Conservation (phyloP, 108 stramenopile genomes). For the Conticribra weissflogii region DNA sequence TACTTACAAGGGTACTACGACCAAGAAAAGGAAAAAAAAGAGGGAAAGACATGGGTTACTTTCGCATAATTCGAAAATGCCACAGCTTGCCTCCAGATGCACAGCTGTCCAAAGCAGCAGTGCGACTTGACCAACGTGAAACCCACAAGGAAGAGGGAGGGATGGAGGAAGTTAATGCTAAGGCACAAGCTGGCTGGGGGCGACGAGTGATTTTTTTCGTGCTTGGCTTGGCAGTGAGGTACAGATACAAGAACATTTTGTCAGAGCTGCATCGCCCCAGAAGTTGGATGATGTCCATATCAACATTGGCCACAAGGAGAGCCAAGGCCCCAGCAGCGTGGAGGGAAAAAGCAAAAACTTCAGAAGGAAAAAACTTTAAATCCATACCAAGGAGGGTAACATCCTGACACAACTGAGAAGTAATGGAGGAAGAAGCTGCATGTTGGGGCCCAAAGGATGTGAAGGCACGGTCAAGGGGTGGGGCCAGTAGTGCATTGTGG, state of each 20-base stretch:
- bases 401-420: not conserved
- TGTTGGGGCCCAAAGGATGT: not conserved
- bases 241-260: not conserved
- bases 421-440: not conserved
- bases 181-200: too few species aligned
- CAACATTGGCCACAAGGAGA: conserved; percentile 45
- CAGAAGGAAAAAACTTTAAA: conserved; percentile 28
- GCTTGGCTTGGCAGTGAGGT: not conserved
- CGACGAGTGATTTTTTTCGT: not conserved
- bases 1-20: too few species aligned
- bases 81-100: too few species aligned
- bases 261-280: not conserved
- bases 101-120: too few species aligned
- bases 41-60: too few species aligned
- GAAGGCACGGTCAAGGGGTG: conserved; percentile 20
- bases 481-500: conserved; percentile 3
- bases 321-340: conserved; percentile 65
- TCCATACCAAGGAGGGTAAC: conserved; percentile 13
- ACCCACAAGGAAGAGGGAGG: too few species aligned
- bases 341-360: conserved; percentile 50
- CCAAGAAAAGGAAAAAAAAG: too few species aligned
- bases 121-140: too few species aligned
- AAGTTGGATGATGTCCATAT: conserved; percentile 46
- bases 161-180: too few species aligned
- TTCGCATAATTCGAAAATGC: too few species aligned